Conservation (phyloP, 768 basidiomycete genomes). For the Amanita rubescens region DNA sequence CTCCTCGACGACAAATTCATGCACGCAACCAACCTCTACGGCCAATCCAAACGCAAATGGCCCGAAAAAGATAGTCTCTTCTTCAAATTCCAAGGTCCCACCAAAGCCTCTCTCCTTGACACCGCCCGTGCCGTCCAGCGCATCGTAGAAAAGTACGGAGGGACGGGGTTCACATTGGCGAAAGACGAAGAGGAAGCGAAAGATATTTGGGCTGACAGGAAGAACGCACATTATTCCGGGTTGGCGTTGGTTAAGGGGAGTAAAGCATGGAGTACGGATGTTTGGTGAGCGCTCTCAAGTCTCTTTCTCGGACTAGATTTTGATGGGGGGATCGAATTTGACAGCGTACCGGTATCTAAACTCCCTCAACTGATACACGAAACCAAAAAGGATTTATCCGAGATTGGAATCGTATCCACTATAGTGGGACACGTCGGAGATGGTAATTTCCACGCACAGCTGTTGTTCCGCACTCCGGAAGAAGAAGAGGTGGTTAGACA, state of each 20-base stretch:
- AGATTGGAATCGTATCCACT: conserved; percentile 47
- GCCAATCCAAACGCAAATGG: conserved; percentile 48
- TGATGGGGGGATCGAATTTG: no score
- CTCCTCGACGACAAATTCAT: conserved; percentile 70
- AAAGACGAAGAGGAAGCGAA: conserved; percentile 55
- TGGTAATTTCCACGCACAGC: conserved; percentile 44
- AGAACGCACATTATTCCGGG: conserved; percentile 54
- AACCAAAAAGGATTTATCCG: conserved; percentile 62
- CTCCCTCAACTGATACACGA: conserved; percentile 59
- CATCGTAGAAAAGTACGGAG: conserved; percentile 59
- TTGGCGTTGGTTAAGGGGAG: conserved; percentile 50
- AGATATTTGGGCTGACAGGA: conserved; percentile 68
- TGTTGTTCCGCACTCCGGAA: conserved; percentile 52
- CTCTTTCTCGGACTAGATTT: no score
- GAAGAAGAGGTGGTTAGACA: conserved; percentile 36
- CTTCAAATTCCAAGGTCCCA: conserved; percentile 82
- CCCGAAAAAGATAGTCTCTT: conserved; percentile 65
- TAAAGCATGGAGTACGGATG: conserved; percentile 66
- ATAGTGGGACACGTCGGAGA: conserved; percentile 79
- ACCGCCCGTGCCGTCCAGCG: conserved; percentile 50
- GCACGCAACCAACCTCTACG: conserved; percentile 49
- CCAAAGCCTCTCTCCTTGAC: conserved; percentile 49
- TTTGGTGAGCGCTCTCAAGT: conserved; percentile 56
- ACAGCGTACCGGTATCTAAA: conserved; percentile 54
- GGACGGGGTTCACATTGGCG: conserved; percentile 60